A percentile compares a stretch with the other conserved stretches of the same genome.
phyloP scores from a whole-genome alignment of 1,284 basidiomycete genomes.

The Naganishia sp. region DNA sequence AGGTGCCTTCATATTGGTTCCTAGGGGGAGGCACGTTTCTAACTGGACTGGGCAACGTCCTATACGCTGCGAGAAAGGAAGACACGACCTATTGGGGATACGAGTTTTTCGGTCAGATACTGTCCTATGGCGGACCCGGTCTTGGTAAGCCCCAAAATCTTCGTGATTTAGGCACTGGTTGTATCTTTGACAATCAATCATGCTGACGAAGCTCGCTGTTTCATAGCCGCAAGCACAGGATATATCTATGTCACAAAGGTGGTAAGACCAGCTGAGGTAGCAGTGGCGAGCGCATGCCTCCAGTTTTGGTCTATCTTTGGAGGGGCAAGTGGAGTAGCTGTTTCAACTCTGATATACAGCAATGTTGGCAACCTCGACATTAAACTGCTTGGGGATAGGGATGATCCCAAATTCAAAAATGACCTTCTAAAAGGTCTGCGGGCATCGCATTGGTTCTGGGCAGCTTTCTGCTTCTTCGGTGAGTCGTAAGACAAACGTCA shows the following conservation, averaged over 20 bases:
- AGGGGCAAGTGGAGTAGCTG: background rate
- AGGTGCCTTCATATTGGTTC: background rate
- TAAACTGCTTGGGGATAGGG: background rate
- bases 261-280: background rate
- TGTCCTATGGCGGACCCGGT: background rate
- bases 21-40: background rate
- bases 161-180: no score
- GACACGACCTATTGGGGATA: background rate
- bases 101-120: conserved; percentile 4
- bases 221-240: background rate
- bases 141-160: background rate
- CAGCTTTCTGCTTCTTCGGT: conserved; percentile 21
- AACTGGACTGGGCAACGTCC: background rate
- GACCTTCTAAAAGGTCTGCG: background rate
- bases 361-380: conserved; percentile 3
- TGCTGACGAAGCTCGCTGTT: no score
- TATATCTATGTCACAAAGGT: conserved; percentile 5
- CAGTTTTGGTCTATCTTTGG: conserved; percentile 8
- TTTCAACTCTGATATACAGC: conserved; percentile 6
- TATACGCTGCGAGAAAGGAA: background rate
- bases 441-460: conserved; percentile 15
- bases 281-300: background rate
- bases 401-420: background rate
- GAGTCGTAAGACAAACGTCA: background rate
- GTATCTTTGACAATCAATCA: no score